These are phyloP conservation scores for Casuarina cunninghamiana DNA, from an alignment of 306 rosid species.

Conservation along the genomic window DNA sequence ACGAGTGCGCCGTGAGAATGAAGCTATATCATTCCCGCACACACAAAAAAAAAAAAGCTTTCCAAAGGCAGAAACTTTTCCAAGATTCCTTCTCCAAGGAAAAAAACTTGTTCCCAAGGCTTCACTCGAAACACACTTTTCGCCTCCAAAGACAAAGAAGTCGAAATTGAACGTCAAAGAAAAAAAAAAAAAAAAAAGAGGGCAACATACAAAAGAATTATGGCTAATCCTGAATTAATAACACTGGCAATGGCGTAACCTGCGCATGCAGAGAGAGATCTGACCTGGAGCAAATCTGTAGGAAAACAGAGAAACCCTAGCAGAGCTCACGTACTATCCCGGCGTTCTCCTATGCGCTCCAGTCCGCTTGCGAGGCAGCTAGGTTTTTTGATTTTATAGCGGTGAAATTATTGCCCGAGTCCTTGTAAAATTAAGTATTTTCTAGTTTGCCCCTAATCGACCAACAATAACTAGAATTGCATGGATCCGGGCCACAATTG, in stretches of 20 bases:
- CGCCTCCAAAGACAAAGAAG: background rate
- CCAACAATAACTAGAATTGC: no score
- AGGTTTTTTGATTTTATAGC: slow-evolving; percentile 10
- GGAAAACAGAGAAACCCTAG: slow-evolving; percentile 45
- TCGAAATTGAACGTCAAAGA: background rate
- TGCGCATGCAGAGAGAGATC: slow-evolving; percentile 21
- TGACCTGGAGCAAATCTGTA: slow-evolving; percentile 20
- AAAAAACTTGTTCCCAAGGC: background rate
- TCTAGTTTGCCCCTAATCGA: background rate
- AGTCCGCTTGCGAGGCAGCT: background rate
- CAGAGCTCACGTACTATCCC: background rate
- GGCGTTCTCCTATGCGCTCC: background rate
- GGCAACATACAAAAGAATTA: background rate
- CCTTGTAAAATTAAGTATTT: background rate
- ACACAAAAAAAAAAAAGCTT: background rate
- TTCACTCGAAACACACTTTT: background rate
- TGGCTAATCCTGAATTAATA: background rate
- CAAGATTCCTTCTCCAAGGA: background rate
- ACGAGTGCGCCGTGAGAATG: background rate
- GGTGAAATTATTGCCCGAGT: background rate
- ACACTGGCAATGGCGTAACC: background rate
- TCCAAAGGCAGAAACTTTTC: background rate
- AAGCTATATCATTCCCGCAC: background rate
- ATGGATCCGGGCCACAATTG: no score
- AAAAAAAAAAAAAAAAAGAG: background rate